Conservation (phyloP, 352 stramenopile species). For the Lagenidium giganteum region DNA sequence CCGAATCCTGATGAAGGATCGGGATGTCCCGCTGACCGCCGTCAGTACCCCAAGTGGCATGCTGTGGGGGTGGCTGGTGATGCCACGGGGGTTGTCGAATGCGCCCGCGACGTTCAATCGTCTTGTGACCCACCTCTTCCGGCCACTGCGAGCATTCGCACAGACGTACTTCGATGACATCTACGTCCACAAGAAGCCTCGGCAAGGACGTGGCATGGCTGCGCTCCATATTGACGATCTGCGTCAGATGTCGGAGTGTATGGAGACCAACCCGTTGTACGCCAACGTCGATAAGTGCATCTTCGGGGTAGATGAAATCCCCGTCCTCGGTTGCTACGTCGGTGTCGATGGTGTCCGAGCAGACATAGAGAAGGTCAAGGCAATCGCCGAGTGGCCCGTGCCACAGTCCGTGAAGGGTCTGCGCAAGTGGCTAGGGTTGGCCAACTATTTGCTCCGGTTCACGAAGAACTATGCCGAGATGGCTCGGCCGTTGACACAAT, state of each 20-base stretch:
- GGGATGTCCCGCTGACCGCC: constrained; percentile 2
- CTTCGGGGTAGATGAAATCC: constrained; percentile 6
- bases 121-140: constrained; percentile 18
- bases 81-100: constrained; percentile 20
- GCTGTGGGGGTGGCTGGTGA: too few relatives aligned
- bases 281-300: constrained; percentile 17
- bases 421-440: constrained; percentile 16
- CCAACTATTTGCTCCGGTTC: constrained; percentile 20
- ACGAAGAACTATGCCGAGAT: constrained; percentile 6
- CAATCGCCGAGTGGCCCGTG: background rate
- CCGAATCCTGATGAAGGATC: constrained; percentile 2
- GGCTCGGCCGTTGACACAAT: constrained; percentile 10
- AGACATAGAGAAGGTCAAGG: constrained; percentile 1
- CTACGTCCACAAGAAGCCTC: constrained; percentile 17
- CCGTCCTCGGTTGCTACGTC: constrained; percentile 22
- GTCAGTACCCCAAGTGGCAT: too few relatives aligned
- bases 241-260: constrained; percentile 8
- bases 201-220: too few relatives aligned
- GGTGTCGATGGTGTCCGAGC: constrained; percentile 5
- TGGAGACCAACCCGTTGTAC: constrained; percentile 7
- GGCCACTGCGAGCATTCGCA: constrained; percentile 15
- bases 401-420: constrained; percentile 4
- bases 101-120: constrained; percentile 21
- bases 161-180: constrained; percentile 28
- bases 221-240: constrained; percentile 13